These are phyloP conservation scores for Ramichloridium luteum DNA, from an alignment of 2,329 filamentous ascomycete genomes.

Conservation along the genomic window DNA sequence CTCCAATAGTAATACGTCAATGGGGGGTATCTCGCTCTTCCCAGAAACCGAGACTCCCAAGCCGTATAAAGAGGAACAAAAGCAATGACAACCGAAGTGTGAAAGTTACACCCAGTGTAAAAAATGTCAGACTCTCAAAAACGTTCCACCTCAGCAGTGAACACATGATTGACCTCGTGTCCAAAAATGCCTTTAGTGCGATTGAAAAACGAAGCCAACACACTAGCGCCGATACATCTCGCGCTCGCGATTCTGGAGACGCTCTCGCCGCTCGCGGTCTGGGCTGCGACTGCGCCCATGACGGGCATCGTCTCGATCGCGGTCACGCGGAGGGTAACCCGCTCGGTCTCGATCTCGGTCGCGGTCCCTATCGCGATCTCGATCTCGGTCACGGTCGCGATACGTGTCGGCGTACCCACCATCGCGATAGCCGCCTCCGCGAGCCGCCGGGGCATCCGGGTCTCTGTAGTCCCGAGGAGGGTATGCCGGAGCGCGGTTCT, in stretches of 20 bases:
- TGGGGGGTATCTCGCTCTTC: too few species aligned
- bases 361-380: conserved; percentile 10
- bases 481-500: conserved; percentile 9
- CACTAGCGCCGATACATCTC: conserved; percentile 23
- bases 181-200: too few species aligned
- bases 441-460: conserved; percentile 12
- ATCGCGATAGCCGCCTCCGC: conserved; percentile 7
- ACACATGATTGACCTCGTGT: too few species aligned
- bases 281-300: conserved; percentile 21
- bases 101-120: too few species aligned
- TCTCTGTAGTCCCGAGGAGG: conserved; percentile 15
- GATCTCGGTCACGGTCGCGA: conserved; percentile 6
- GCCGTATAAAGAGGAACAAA: too few species aligned
- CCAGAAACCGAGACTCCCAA: too few species aligned
- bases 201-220: too few species aligned
- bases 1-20: too few species aligned
- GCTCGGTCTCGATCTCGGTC: conserved; percentile 15
- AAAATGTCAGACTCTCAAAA: too few species aligned
- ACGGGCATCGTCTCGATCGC: conserved; percentile 14
- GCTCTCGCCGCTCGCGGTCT: conserved; percentile 18
- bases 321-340: conserved; percentile 15
- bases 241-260: conserved; percentile 26
- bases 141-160: too few species aligned
- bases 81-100: too few species aligned
- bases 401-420: conserved; percentile 5